Conservation (phyloP, 73 alveolate species). For the Paramecium biaurelia region DNA sequence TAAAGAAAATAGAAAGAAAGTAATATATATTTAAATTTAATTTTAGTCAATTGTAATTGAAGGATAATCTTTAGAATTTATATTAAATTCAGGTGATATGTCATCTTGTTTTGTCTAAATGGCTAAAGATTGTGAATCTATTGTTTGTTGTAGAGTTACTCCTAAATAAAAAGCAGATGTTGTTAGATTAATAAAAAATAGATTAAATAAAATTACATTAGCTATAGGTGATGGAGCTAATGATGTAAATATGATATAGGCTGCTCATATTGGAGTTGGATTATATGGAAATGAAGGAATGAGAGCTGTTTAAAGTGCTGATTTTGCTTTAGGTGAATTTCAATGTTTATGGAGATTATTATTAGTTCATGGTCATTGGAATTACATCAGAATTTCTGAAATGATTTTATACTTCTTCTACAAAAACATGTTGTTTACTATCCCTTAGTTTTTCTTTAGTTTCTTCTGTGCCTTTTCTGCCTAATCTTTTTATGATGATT, state of each 20-base stretch:
- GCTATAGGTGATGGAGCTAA: constrained; percentile 99
- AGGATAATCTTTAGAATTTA: constrained; percentile 69
- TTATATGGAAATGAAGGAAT: constrained; percentile 98
- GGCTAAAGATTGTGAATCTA: constrained; percentile 73
- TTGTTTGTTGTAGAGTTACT: constrained; percentile 82
- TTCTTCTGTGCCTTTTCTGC: constrained; percentile 93
- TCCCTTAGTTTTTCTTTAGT: constrained; percentile 82
- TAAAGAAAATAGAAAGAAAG: constrained; percentile 72
- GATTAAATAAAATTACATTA: constrained; percentile 69
- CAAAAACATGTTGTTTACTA: constrained; percentile 93
- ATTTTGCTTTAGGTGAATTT: constrained; percentile 91
- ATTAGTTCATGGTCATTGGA: constrained; percentile 95
- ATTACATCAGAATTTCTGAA: constrained; percentile 88
- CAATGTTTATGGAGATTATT: constrained; percentile 85
- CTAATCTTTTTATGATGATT: constrained; percentile 91
- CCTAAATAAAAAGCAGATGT: constrained; percentile 96
- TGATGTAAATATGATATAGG: constrained; percentile 95
- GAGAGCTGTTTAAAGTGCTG: constrained; percentile 95
- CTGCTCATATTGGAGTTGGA: constrained; percentile 87
- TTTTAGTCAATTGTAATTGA: constrained; percentile 70
- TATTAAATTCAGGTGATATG: constrained; percentile 20
- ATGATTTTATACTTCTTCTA: constrained; percentile 96
- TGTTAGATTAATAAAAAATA: constrained; percentile 82
- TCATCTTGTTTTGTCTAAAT: constrained; percentile 44
- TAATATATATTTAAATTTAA: constrained; percentile 34